Base-by-base conservation (phyloP, 2,329 filamentous ascomycete genomes). In the Incumbomyces lentus region DNA sequence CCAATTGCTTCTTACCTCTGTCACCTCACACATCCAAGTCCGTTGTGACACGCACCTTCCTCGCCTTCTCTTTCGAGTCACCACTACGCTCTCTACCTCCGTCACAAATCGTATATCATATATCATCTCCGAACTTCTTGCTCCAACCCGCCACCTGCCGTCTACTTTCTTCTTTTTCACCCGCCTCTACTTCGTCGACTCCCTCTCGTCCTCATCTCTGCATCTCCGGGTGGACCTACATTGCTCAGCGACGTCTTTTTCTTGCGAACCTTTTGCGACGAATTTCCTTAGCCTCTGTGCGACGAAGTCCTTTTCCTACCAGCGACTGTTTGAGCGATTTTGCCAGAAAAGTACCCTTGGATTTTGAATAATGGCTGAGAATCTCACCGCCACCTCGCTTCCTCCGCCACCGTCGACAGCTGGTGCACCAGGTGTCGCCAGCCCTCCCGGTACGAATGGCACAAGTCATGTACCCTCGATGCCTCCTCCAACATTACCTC, bases 401-500 rank as follows among this genome's bases (percentile, higher is more conserved):
- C 71, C 78, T 52, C 78, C 83, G 66, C 78, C 88, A 57, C 81
- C 84, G 44, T 78, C 79, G 52, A 80, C 81, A 58, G 73, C 79
- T 57, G 82, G 80, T 61, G 81, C 82, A 55, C 81, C 85, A 58
- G 86, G 84, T 62, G 70, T 73, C 57, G 89, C 84, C 67, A 85
- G 89, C 62, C 80, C 79, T 62, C 75, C 76, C 57, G 76, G 75
- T 56, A 83, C 86, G 68, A 69, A 73, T 54, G 81, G 81, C 63
- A 40, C 43, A 75, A 80, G 53, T 18, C 49, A 40, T 37, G 34
- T 37, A 40, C 45, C 33, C 35, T 29, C 92, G 66, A 89, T 95
- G 84, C 84, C 86, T 49, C 89, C 90, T 48, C 88, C 88, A 52
- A 84, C 89, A 56, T 81, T 95, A 51, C 84, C 93, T 38, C 79